A percentile compares a stretch with the other conserved stretches of the same genome.
Evolutionary conservation across 352 stramenopile species (phyloP).

Genomic region (Globisporangium uncinulatum): DNA sequence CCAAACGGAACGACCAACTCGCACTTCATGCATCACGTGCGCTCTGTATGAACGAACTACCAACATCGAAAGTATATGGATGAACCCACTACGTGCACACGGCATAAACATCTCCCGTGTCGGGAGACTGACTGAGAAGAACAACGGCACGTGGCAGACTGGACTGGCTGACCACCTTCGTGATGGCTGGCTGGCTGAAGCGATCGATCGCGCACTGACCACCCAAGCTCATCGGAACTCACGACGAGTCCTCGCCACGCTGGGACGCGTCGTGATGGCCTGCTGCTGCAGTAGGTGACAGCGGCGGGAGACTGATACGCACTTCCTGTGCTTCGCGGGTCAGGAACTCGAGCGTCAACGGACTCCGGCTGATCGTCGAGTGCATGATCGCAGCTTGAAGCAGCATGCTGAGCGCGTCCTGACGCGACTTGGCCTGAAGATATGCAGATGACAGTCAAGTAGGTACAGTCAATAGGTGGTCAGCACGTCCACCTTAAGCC

Average conservation of each 20-base stretch:
- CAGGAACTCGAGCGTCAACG: conserved; percentile 71
- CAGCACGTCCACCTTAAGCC: neutral
- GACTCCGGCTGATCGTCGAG: conserved; percentile 61
- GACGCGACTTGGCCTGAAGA: conserved; percentile 47
- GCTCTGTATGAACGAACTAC: too few relatives aligned
- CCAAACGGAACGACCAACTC: too few relatives aligned
- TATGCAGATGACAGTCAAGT: neutral
- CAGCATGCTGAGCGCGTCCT: conserved; percentile 75
- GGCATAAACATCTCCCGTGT: too few relatives aligned
- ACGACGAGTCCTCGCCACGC: conserved; percentile 37
- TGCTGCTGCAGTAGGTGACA: conserved; percentile 38
- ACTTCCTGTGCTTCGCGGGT: conserved; percentile 70
- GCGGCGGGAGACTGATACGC: conserved; percentile 70
- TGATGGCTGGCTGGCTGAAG: too few relatives aligned
- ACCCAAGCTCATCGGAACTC: neutral
- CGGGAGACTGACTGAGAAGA: too few relatives aligned
- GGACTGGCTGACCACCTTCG: too few relatives aligned
- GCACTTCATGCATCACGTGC: too few relatives aligned
- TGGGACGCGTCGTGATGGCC: conserved; percentile 20
- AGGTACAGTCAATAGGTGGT: neutral
- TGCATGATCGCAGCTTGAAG: conserved; percentile 82
- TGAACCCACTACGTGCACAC: too few relatives aligned
- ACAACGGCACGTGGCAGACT: too few relatives aligned
- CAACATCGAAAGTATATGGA: too few relatives aligned
- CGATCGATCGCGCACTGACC: too few relatives aligned